phyloP scores from a whole-genome alignment of 306 rosid species.

The Vigna trinervia region DNA sequence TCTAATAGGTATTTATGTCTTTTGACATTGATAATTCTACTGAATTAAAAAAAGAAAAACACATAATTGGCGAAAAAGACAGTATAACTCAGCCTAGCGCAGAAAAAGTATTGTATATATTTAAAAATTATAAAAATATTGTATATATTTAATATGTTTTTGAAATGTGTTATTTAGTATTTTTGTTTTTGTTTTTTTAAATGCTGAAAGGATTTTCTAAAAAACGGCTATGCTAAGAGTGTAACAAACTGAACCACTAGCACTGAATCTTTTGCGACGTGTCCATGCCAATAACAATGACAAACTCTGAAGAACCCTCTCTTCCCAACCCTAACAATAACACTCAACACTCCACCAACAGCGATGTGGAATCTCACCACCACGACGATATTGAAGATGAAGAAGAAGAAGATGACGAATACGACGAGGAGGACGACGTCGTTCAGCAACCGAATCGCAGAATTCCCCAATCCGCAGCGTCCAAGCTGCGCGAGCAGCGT shows the following conservation, averaged over 20 bases:
- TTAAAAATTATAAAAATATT: too few relatives aligned
- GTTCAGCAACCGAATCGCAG: conserved; percentile 37
- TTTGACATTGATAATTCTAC: neutral
- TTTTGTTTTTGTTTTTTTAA: too few relatives aligned
- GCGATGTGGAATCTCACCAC: conserved; percentile 23
- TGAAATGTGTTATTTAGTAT: too few relatives aligned
- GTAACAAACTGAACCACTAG: neutral
- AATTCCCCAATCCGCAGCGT: conserved; percentile 47
- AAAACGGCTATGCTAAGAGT: too few relatives aligned
- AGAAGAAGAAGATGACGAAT: conserved; percentile 45
- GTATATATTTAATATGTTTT: too few relatives aligned
- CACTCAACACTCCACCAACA: conserved; percentile 46
- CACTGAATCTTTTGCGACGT: neutral
- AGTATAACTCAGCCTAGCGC: neutral
- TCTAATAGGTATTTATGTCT: neutral
- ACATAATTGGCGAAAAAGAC: neutral
- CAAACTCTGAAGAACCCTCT: neutral
- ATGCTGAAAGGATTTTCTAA: too few relatives aligned
- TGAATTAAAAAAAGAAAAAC: neutral
- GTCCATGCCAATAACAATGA: neutral
- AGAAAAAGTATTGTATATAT: neutral
- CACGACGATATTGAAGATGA: conserved; percentile 18
- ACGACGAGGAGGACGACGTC: conserved; percentile 28
- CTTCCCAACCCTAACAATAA: conserved; percentile 47
- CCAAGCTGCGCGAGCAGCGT: conserved; percentile 55